Evolutionary conservation across 768 basidiomycete genomes (phyloP).

Genomic region (Collybia nuda): DNA sequence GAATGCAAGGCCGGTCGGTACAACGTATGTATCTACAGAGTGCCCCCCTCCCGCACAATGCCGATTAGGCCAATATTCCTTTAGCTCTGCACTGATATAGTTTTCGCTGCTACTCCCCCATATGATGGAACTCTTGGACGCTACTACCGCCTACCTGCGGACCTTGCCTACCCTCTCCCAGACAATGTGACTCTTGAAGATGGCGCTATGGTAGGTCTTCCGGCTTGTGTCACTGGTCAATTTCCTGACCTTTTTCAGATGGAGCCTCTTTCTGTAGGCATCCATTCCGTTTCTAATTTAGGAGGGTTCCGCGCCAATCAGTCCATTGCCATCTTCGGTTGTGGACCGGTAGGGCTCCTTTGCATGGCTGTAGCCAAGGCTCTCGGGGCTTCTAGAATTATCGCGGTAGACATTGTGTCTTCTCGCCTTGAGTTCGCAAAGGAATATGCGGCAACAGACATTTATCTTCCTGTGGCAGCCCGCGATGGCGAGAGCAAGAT

Average conservation of each 20-base stretch:
- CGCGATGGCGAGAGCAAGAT: slow-evolving; percentile 64
- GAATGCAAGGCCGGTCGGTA: slow-evolving; percentile 83
- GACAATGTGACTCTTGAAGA: slow-evolving; percentile 87
- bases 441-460: slow-evolving; percentile 78
- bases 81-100: slow-evolving; percentile 82
- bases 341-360: slow-evolving; percentile 84
- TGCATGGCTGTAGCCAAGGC: slow-evolving; percentile 97
- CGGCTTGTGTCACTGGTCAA: background rate
- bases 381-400: slow-evolving; percentile 78
- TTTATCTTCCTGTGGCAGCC: slow-evolving; percentile 61
- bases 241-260: slow-evolving; percentile 48
- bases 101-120: slow-evolving; percentile 93
- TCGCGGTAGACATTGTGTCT: slow-evolving; percentile 81
- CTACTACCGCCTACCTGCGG: slow-evolving; percentile 84
- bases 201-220: slow-evolving; percentile 77
- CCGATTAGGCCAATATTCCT: background rate
- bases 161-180: slow-evolving; percentile 83
- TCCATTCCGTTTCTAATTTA: slow-evolving; percentile 83
- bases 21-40: slow-evolving; percentile 48
- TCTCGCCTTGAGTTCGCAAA: slow-evolving; percentile 85
- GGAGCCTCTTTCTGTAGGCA: slow-evolving; percentile 91
- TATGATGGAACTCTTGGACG: slow-evolving; percentile 86
- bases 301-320: slow-evolving; percentile 73
- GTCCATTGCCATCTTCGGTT: slow-evolving; percentile 84
- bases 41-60: background rate